These are phyloP conservation scores for Irpex rosettiformis DNA, from an alignment of 1,284 basidiomycete species.

Conservation along the genomic window DNA sequence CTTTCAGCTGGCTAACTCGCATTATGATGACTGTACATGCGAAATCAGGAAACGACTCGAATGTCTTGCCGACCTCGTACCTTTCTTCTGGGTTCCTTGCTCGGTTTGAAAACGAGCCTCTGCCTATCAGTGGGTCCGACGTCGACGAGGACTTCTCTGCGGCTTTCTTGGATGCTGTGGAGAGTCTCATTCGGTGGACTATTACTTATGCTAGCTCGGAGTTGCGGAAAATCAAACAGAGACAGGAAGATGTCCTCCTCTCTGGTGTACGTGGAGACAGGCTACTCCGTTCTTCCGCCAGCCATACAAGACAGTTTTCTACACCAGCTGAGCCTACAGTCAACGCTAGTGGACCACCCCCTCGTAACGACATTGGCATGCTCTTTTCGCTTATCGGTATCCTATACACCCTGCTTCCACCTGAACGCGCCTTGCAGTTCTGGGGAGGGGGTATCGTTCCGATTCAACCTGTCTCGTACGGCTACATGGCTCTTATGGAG, in stretches of 20 bases:
- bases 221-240: slow-evolving; percentile 87
- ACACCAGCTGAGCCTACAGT: slow-evolving; percentile 33
- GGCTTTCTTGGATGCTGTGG: slow-evolving; percentile 64
- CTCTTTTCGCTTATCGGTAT: slow-evolving; percentile 82
- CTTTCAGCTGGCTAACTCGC: slow-evolving; percentile 72
- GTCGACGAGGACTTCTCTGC: slow-evolving; percentile 69
- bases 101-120: slow-evolving; percentile 10
- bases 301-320: slow-evolving; percentile 21
- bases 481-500: slow-evolving; percentile 57
- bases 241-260: slow-evolving; percentile 82
- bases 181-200: slow-evolving; percentile 68
- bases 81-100: slow-evolving; percentile 17
- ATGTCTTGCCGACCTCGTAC: slow-evolving; percentile 38
- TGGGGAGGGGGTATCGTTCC: slow-evolving; percentile 68
- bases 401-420: slow-evolving; percentile 71
- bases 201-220: slow-evolving; percentile 83
- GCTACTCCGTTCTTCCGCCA: slow-evolving; percentile 43
- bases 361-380: slow-evolving; percentile 81
- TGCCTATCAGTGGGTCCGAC: slow-evolving; percentile 47
- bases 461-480: slow-evolving; percentile 30
- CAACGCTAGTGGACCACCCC: slow-evolving; percentile 32
- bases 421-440: slow-evolving; percentile 78
- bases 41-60: slow-evolving; percentile 36
- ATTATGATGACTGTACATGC: slow-evolving; percentile 52
- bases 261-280: slow-evolving; percentile 60